Conservation (phyloP, 2,329 filamentous ascomycete species). For the Penicillium corylophilum region DNA sequence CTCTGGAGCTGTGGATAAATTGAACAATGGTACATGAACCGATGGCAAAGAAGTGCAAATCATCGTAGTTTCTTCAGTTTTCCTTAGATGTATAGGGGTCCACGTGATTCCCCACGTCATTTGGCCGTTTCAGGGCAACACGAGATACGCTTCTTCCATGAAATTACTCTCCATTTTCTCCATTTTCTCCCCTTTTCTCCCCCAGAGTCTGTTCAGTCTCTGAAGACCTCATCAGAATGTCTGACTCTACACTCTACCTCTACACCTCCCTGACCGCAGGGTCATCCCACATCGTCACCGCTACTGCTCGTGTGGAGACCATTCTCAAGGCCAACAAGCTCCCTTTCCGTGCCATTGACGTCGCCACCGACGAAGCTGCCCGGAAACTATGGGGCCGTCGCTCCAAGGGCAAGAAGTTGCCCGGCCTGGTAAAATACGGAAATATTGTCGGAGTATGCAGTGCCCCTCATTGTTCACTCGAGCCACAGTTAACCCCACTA, state of each 20-base stretch:
- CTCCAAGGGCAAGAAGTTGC: conserved; percentile 82
- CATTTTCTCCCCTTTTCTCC: not conserved
- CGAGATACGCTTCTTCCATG: not conserved
- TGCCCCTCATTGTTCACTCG: not conserved
- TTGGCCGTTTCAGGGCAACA: not conserved
- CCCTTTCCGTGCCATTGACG: conserved; percentile 87
- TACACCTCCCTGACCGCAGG: conserved; percentile 95
- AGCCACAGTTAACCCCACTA: not conserved
- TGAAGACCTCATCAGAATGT: conserved; percentile 26
- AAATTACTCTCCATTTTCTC: not conserved
- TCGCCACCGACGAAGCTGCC: conserved; percentile 85
- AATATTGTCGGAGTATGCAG: conserved; percentile 76
- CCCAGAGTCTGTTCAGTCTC: not conserved
- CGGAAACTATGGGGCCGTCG: conserved; percentile 85
- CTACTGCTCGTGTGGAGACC: conserved; percentile 91
- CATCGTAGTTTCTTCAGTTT: not conserved
- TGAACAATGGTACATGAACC: not conserved
- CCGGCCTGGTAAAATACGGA: conserved; percentile 83
- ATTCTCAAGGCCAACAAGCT: conserved; percentile 94
- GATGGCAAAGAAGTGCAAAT: not conserved
- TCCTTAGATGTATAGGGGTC: not conserved
- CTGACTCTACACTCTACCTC: conserved; percentile 73
- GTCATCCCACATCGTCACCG: conserved; percentile 93
- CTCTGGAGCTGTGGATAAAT: conserved; percentile 10
- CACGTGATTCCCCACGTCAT: not conserved